These are phyloP conservation scores for Triangularia setosa DNA, from an alignment of 2,329 filamentous ascomycete genomes.

Conservation along the genomic window DNA sequence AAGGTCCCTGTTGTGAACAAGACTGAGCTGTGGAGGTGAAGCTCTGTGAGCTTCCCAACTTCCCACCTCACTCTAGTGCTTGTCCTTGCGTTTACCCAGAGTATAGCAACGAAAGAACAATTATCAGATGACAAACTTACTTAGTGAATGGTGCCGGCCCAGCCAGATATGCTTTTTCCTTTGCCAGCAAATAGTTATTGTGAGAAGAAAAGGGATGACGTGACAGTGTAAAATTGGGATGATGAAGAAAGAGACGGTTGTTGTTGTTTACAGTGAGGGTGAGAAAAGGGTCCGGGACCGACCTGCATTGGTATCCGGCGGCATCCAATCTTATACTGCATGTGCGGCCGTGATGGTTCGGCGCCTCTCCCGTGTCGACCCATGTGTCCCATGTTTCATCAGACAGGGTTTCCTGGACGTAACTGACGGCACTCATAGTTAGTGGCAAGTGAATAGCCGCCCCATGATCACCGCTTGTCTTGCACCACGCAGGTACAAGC, in stretches of 20 bases:
- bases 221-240: constrained; percentile 3
- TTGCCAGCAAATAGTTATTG: background rate
- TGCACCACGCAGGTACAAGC: constrained; percentile 5
- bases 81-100: background rate
- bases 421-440: constrained; percentile 10
- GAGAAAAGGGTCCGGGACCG: constrained; percentile 6
- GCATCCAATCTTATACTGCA: constrained; percentile 23
- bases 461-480: constrained; percentile 12
- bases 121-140: background rate
- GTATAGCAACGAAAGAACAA: background rate
- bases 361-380: constrained; percentile 12
- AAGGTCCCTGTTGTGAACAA: background rate
- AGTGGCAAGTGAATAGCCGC: constrained; percentile 24
- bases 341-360: constrained; percentile 8
- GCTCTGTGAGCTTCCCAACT: background rate
- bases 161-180: background rate
- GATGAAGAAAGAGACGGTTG: background rate
- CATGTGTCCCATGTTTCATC: constrained; percentile 19
- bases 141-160: background rate
- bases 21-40: background rate
- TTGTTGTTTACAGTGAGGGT: constrained; percentile 5
- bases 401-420: constrained; percentile 10
- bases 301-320: constrained; percentile 11
- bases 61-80: background rate
- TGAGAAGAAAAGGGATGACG: background rate